Evolutionary conservation across 2,329 filamentous ascomycete species (phyloP), one percentile per base, ranked within the genome.

Genomic region (Xylaria digitata): DNA sequence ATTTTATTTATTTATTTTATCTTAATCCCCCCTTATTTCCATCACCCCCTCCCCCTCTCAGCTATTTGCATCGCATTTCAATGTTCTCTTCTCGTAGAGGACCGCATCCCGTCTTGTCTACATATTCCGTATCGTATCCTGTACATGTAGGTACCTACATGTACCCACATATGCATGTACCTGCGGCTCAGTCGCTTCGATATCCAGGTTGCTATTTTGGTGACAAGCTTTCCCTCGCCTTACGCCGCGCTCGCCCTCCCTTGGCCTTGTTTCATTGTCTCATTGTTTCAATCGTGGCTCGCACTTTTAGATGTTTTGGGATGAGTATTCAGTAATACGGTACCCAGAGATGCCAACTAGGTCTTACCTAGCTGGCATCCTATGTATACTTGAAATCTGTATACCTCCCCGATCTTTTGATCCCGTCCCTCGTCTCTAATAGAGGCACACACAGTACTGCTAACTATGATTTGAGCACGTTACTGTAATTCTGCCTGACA

Each of bases 181-280:
- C 68, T 70, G 67, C 65, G 67, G 67, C 67, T 70, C 65, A 68
- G 67, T 70, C 49, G 59, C 65, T 64, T 67, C 61, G 37, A 63
- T 61, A 64, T 61, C 43, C 64, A 67, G 43, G 65, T 68, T 70
- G 37, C 68, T 70, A 70, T 70, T 70, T 70, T 70, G 54, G 68
- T 70, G 55, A 66, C 65, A 65, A 63, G 50, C 56, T 56, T 64
- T 65, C 55, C 34, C 40, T 64, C 59, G 62, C 62, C 68, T 64
- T 64, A 59, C 52, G 60, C 64, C 56, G 67, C 53, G 43, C 23
- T 62, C 42, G 53, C 40, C 49, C 49, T 60, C 45, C 55, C 57
- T 64, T 62, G 50, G 58, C 57, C 49, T 62, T 55, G 65, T 68
- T 66, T 66, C 68, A 65, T 62, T 54, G 61, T 67, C 63, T 66